Conservation (phyloP, 768 basidiomycete genomes). For the Hypholoma fasciculare region DNA sequence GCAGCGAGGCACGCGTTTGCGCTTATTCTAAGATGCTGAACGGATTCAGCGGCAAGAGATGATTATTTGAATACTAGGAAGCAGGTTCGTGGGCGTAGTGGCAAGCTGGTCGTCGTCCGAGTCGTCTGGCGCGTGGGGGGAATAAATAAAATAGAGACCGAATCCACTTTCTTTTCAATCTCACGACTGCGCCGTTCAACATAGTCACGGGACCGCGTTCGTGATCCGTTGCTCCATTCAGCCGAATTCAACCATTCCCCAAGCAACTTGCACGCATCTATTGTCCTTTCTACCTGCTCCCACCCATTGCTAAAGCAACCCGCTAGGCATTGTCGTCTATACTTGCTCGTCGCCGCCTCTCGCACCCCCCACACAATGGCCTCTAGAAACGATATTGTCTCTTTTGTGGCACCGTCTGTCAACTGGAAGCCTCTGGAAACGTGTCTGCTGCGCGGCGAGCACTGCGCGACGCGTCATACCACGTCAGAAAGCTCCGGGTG, state of each 20-base stretch:
- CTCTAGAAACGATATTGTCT: background rate
- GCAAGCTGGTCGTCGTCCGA: constrained; percentile 4
- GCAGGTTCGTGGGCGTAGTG: background rate
- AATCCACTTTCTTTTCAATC: constrained; percentile 34
- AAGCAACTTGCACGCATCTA: background rate
- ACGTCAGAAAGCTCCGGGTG: background rate
- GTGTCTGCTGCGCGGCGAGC: background rate
- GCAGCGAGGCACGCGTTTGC: constrained; percentile 19
- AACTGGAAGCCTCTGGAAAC: background rate
- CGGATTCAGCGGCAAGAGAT: constrained; percentile 4
- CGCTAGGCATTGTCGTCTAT: background rate
- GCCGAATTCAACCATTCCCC: background rate
- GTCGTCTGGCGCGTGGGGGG: constrained; percentile 23
- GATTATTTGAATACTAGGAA: background rate
- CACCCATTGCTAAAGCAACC: constrained; percentile 4
- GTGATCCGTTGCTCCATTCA: constrained; percentile 4
- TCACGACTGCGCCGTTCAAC: constrained; percentile 40
- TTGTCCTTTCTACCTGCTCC: background rate
- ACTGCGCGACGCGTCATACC: background rate
- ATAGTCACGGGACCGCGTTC: constrained; percentile 45
- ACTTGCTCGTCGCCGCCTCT: background rate
- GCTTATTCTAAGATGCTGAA: constrained; percentile 6
- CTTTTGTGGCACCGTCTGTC: background rate
- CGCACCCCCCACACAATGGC: background rate
- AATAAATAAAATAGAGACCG: constrained; percentile 27